These are phyloP conservation scores for Filobasidium uniguttulatum DNA, from an alignment of 1,284 basidiomycete genomes.

Conservation along the genomic window DNA sequence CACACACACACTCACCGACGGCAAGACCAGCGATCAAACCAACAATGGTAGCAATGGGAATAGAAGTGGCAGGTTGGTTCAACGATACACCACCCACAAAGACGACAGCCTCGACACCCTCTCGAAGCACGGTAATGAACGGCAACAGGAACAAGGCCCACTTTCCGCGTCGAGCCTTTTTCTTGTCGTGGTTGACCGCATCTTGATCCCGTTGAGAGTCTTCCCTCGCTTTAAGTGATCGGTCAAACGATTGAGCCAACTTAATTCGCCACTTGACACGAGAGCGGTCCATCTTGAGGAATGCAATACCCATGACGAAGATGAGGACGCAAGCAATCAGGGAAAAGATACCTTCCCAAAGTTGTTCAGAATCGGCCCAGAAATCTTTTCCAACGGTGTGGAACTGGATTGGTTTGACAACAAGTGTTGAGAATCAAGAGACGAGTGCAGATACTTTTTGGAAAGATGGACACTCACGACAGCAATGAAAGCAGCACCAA, in stretches of 20 bases:
- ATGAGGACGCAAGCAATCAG: slow-evolving; percentile 72
- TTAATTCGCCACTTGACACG: slow-evolving; percentile 83
- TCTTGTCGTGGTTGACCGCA: slow-evolving; percentile 3
- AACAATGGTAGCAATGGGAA: slow-evolving; percentile 74
- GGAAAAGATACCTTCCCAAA: slow-evolving; percentile 57
- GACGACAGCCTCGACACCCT: slow-evolving; percentile 83
- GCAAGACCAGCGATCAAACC: slow-evolving; percentile 62
- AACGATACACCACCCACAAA: slow-evolving; percentile 88
- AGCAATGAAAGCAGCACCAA: slow-evolving; percentile 44
- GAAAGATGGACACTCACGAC: slow-evolving; percentile 27
- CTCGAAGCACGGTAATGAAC: slow-evolving; percentile 75
- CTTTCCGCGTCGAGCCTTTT: slow-evolving; percentile 43
- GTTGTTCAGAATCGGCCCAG: slow-evolving; percentile 38
- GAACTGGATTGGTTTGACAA: slow-evolving; percentile 26
- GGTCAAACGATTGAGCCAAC: slow-evolving; percentile 61
- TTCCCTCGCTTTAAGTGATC: slow-evolving; percentile 19
- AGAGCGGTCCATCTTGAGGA: slow-evolving; percentile 50
- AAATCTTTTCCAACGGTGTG: slow-evolving; percentile 44
- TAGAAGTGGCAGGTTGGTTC: slow-evolving; percentile 60
- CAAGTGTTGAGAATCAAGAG: background rate
- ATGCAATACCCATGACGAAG: slow-evolving; percentile 61
- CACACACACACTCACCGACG: slow-evolving; percentile 36
- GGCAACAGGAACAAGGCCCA: slow-evolving; percentile 81
- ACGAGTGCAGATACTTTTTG: background rate
- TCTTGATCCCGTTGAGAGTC: slow-evolving; percentile 3